A percentile compares a stretch with the other conserved stretches of the same genome.
These are phyloP conservation scores for Gomphus sp. DNA, from an alignment of 1,284 basidiomycete genomes.

Conservation along the genomic window DNA sequence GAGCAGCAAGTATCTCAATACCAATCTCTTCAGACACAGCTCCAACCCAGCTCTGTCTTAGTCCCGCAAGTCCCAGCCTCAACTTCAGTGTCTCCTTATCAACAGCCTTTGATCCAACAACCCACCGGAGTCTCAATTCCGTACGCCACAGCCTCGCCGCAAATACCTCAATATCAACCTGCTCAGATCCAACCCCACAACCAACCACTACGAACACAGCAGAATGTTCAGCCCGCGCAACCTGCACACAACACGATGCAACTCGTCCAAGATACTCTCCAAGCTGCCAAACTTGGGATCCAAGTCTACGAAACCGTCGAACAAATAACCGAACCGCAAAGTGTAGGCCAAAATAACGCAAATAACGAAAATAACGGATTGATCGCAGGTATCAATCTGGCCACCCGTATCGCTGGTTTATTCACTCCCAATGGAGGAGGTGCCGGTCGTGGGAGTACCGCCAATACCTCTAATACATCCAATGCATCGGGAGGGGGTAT, in stretches of 20 bases:
- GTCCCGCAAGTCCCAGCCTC: too few species aligned
- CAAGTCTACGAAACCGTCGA: neutral
- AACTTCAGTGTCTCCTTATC: too few species aligned
- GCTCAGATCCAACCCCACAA: neutral
- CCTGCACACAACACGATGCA: neutral
- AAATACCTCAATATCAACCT: neutral
- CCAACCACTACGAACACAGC: neutral
- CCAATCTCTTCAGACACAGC: neutral
- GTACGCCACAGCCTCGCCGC: neutral
- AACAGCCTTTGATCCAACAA: too few species aligned
- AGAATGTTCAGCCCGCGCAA: neutral
- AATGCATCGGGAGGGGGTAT: neutral
- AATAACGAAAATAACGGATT: neutral
- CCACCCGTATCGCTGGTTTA: neutral
- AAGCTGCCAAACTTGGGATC: neutral
- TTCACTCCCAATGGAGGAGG: neutral
- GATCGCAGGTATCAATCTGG: neutral
- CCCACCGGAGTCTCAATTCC: neutral
- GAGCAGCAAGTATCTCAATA: neutral
- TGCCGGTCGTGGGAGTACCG: neutral
- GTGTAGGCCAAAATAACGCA: too few species aligned
- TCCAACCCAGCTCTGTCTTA: too few species aligned
- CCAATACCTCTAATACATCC: too few species aligned
- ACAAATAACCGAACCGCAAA: neutral
- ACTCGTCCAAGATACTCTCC: neutral